These are phyloP conservation scores for Emmonsia crescens DNA, from an alignment of 2,329 filamentous ascomycete genomes.

Conservation along the genomic window DNA sequence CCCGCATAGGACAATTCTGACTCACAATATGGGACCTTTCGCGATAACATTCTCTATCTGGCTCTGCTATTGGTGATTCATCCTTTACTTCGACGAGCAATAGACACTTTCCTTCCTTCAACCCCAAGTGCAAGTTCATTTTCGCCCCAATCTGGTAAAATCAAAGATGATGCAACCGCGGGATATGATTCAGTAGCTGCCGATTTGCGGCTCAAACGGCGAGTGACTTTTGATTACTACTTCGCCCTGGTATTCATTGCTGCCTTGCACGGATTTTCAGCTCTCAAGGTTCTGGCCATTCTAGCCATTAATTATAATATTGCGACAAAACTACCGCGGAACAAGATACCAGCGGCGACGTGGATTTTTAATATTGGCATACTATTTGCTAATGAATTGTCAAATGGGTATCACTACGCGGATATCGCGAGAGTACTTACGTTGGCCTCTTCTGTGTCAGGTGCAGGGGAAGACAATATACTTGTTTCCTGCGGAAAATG, in stretches of 20 bases:
- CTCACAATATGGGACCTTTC: constrained; percentile 73
- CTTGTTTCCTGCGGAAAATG: constrained; percentile 54
- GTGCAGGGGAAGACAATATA: constrained; percentile 31
- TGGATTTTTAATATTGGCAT: constrained; percentile 84
- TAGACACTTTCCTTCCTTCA: constrained; percentile 45
- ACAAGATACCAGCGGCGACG: constrained; percentile 61
- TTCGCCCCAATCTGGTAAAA: constrained; percentile 12
- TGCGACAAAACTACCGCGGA: constrained; percentile 58
- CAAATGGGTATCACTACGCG: constrained; percentile 62
- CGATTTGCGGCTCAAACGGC: constrained; percentile 53
- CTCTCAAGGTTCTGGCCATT: constrained; percentile 70
- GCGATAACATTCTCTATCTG: constrained; percentile 76
- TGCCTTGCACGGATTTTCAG: constrained; percentile 74
- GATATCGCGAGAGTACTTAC: constrained; percentile 48
- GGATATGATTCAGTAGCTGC: constrained; percentile 26
- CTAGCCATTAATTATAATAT: constrained; percentile 73
- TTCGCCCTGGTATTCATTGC: constrained; percentile 73
- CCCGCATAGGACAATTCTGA: constrained; percentile 69
- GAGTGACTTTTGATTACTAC: constrained; percentile 67
- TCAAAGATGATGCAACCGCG: constrained; percentile 22
- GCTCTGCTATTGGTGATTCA: constrained; percentile 63
- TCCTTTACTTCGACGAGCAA: constrained; percentile 63
- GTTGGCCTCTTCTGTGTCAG: constrained; percentile 21
- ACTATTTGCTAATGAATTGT: constrained; percentile 83
- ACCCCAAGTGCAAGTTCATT: constrained; percentile 24